Percentiles rank a stretch among this genome's conserved stretches.
Conservation (phyloP, 169 alveolate genomes). For the Cryptosporidium ryanae region DNA sequence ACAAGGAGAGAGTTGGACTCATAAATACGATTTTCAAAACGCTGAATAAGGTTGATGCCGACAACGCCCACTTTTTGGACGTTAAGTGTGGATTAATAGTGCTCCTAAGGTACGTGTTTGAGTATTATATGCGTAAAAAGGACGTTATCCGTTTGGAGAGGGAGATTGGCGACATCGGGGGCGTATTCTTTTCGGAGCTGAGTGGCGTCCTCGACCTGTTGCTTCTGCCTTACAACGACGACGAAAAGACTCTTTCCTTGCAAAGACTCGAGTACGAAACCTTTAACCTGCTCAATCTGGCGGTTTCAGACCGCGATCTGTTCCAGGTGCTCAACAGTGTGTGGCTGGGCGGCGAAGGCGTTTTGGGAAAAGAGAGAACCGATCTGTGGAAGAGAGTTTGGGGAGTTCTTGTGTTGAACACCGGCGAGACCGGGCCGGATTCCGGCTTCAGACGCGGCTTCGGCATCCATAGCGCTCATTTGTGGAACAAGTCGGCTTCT, state of each 20-base stretch:
- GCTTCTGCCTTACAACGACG: neutral
- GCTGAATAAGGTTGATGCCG: conserved; percentile 3
- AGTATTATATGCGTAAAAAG: conserved; percentile 8
- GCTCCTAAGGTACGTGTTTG: conserved; percentile 1
- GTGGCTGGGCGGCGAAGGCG: conserved; percentile 8
- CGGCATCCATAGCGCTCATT: conserved; percentile 37
- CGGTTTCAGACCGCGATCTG: neutral
- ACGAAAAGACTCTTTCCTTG: neutral
- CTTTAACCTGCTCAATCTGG: conserved; percentile 3
- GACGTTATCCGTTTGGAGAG: neutral
- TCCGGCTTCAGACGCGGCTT: too few species aligned
- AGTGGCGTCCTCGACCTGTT: neutral
- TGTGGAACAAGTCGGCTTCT: conserved; percentile 37
- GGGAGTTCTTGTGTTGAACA: neutral
- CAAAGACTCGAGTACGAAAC: conserved; percentile 60
- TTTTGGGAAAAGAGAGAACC: neutral
- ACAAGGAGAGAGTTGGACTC: conserved; percentile 32
- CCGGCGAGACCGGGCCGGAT: too few species aligned
- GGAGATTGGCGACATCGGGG: conserved; percentile 6
- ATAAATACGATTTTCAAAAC: conserved; percentile 14
- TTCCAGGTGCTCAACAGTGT: neutral
- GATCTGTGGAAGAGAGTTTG: conserved; percentile 20
- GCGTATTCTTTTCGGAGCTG: conserved; percentile 12
- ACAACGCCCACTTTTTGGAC: neutral
- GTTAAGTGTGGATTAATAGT: conserved; percentile 42